Evolutionary conservation across 805 yeast genomes (phyloP).

Genomic region (Candida sphagnicola): DNA sequence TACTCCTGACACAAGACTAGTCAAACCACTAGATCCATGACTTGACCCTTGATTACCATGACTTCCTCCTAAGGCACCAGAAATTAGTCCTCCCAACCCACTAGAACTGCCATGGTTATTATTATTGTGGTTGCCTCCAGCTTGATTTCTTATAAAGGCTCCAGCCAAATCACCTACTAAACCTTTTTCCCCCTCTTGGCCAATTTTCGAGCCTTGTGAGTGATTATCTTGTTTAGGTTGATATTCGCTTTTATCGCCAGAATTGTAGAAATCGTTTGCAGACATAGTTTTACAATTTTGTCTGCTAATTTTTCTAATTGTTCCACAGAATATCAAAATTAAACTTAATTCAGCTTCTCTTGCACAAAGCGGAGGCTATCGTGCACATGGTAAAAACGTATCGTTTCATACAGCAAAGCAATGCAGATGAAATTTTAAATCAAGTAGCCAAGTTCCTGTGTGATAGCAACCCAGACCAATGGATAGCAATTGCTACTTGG

Average conservation of each 20-base stretch:
- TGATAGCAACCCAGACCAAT: too few relatives aligned
- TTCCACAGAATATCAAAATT: not conserved
- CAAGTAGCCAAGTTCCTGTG: too few relatives aligned
- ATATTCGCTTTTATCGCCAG: conserved; percentile 37
- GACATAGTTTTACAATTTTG: conserved; percentile 34
- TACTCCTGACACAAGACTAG: conserved; percentile 9
- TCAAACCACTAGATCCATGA: conserved; percentile 5
- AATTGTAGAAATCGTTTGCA: conserved; percentile 52
- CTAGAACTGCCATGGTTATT: conserved; percentile 37
- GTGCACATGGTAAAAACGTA: too few relatives aligned
- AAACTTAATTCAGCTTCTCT: not conserved
- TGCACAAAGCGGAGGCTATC: too few relatives aligned
- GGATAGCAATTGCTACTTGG: too few relatives aligned
- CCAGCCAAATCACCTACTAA: conserved; percentile 51
- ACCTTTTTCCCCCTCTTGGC: conserved; percentile 34
- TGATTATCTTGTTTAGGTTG: conserved; percentile 19
- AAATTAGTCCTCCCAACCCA: conserved; percentile 49
- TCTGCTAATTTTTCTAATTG: not conserved
- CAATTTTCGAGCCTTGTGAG: conserved; percentile 10
- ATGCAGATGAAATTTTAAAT: too few relatives aligned
- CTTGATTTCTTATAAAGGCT: conserved; percentile 47
- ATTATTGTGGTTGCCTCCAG: conserved; percentile 23
- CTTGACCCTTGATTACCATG: conserved; percentile 33
- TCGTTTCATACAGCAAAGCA: too few relatives aligned
- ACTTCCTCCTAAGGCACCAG: conserved; percentile 53